Evolutionary conservation across 2,329 filamentous ascomycete genomes (phyloP).

Genomic region (Penicillium sp.): DNA sequence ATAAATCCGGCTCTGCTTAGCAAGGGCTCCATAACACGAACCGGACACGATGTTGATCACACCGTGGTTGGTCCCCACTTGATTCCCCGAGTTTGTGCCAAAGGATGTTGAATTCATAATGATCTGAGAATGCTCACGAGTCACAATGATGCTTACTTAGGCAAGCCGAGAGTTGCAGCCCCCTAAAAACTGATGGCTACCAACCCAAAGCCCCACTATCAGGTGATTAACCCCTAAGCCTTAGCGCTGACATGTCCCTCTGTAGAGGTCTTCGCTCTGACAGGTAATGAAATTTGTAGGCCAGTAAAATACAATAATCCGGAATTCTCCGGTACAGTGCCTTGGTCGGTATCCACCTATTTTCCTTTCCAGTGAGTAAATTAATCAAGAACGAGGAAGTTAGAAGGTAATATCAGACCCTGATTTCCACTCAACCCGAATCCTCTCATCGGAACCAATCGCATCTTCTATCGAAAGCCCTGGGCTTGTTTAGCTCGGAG

Average conservation of each 20-base stretch:
- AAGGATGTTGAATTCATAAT: background rate
- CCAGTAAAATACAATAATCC: no score
- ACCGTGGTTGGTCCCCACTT: background rate
- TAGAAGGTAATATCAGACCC: background rate
- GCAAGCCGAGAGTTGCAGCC: background rate
- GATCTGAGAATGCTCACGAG: background rate
- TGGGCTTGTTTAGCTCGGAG: background rate
- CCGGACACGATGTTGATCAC: background rate
- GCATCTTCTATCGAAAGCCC: background rate
- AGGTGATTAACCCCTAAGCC: no score
- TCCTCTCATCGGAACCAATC: background rate
- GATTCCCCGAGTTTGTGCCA: background rate
- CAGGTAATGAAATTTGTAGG: no score
- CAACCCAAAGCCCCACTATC: no score
- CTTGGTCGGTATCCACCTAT: no score
- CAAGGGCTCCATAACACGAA: background rate
- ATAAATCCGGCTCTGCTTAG: background rate
- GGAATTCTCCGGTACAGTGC: no score
- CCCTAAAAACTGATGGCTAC: no score
- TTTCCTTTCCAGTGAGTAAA: no score
- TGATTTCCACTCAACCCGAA: background rate
- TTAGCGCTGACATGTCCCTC: no score
- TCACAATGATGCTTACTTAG: background rate
- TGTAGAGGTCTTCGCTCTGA: no score
- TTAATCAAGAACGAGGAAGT: no score